These are phyloP conservation scores for Mitragyna speciosa DNA, from an alignment of 257 asterid species.

Conservation along the genomic window DNA sequence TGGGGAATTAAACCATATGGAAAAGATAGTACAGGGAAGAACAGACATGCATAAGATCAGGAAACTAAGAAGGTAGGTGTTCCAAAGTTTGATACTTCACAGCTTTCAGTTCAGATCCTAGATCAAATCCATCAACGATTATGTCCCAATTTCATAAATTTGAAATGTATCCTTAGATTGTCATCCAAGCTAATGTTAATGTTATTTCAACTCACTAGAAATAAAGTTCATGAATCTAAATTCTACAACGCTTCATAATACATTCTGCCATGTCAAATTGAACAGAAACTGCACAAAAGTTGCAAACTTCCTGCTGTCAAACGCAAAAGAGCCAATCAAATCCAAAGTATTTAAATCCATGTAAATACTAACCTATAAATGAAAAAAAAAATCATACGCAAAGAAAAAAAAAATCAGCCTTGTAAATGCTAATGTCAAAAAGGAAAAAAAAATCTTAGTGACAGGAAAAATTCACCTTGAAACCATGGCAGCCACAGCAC, in stretches of 20 bases:
- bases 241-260: not conserved
- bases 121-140: not conserved
- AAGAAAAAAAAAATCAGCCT: not conserved
- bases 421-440: not conserved
- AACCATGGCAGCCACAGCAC: slow-evolving; percentile 94
- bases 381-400: not conserved
- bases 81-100: not conserved
- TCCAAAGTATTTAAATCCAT: not conserved
- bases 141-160: not conserved
- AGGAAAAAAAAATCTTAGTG: not conserved
- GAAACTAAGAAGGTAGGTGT: too few relatives aligned
- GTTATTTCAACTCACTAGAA: not conserved
- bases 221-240: not conserved
- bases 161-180: not conserved
- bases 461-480: slow-evolving; percentile 22
- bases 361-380: not conserved
- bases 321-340: not conserved
- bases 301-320: not conserved
- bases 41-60: not conserved
- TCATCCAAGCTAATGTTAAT: not conserved
- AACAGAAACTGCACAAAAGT: not conserved
- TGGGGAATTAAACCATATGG: not conserved
- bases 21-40: not conserved
- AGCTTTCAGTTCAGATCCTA: not conserved
- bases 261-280: not conserved